A percentile compares a stretch with the other conserved stretches of the same genome.
These are phyloP conservation scores for Pichia norvegensis DNA, from an alignment of 1,139 yeast genomes.

Conservation along the genomic window DNA sequence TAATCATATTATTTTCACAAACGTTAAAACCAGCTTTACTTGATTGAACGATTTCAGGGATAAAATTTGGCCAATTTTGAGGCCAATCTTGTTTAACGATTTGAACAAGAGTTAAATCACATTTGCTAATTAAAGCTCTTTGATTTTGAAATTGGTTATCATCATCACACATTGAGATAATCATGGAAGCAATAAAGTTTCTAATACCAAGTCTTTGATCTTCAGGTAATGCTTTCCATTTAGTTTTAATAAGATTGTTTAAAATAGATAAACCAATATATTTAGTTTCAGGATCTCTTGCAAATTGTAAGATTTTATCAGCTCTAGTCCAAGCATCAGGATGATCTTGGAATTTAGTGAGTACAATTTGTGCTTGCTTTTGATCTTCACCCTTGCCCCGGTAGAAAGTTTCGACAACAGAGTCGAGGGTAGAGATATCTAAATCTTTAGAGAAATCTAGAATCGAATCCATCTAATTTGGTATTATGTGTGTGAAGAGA, in stretches of 20 bases:
- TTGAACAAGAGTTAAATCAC: slow-evolving; percentile 88
- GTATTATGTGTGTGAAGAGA: background rate
- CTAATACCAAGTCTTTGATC: slow-evolving; percentile 86
- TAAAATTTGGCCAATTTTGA: slow-evolving; percentile 93
- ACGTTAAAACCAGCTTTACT: slow-evolving; percentile 83
- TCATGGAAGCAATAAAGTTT: slow-evolving; percentile 88
- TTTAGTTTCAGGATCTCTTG: slow-evolving; percentile 78
- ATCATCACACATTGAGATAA: slow-evolving; percentile 82
- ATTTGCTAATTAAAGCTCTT: slow-evolving; percentile 82
- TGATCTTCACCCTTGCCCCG: slow-evolving; percentile 76
- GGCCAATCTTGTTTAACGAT: slow-evolving; percentile 99
- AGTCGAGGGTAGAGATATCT: slow-evolving; percentile 74
- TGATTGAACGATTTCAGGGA: slow-evolving; percentile 84
- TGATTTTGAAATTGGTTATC: slow-evolving; percentile 68
- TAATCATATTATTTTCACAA: slow-evolving; percentile 95
- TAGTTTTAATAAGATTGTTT: slow-evolving; percentile 80
- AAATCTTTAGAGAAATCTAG: slow-evolving; percentile 81
- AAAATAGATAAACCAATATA: slow-evolving; percentile 86
- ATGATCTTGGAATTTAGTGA: slow-evolving; percentile 87
- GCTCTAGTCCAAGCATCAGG: slow-evolving; percentile 96
- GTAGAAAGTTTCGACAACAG: slow-evolving; percentile 81
- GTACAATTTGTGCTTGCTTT: slow-evolving; percentile 71
- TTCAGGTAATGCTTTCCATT: slow-evolving; percentile 89
- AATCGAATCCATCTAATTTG: slow-evolving; percentile 63
- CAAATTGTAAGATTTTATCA: slow-evolving; percentile 75